Evolutionary conservation across 805 yeast genomes (phyloP), one percentile per base, ranked within the genome.

Genomic region (Saturnispora hagleri): DNA sequence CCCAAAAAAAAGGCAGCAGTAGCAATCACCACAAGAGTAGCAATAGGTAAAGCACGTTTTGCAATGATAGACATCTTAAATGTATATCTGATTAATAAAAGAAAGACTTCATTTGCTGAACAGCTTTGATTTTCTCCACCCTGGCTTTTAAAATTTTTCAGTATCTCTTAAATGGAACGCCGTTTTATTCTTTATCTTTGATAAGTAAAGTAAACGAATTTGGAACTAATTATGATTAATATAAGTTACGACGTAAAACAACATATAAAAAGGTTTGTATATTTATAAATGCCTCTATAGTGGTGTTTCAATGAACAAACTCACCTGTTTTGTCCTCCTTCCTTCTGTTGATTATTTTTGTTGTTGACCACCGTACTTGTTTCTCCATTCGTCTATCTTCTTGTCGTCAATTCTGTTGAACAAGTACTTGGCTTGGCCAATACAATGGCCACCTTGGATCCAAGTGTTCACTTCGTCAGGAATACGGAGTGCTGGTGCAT

Each of bases 401-500:
- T 82, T 82, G 63, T 87, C 95, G 58, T 91, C 98, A 60, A 93
- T 93, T 73, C 97, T 82, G 64, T 76, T 79, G 77, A 93, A 93
- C 71, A 93, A 75, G 71, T 93, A 89, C 72, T 88, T 87, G 17
- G 98, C 91, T 66, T 87, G 83, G 56, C 89, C 91, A 57, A 93
- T 85, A 69, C 84, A 80, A 69, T 93, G 99, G 35, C 95, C 97
- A 35, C 78, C 79, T 60, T 74, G 71, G 58, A 93, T 74, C 46
- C 82, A 79, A 51, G 86, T 67, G 54, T 81, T 79, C 64, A 91
- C 85, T 57, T 75, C 71, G 64, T 89, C 89, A 28, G 89, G 87
- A 57, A 90, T 91, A 48, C 79, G 74, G 59, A 90, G 74, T 8
- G 78, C 72, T 42, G 97, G 97, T 26, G 84, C 91, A 61, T 88